phyloP scores from a whole-genome alignment of 768 basidiomycete species.

The Roridomyces roridus region DNA sequence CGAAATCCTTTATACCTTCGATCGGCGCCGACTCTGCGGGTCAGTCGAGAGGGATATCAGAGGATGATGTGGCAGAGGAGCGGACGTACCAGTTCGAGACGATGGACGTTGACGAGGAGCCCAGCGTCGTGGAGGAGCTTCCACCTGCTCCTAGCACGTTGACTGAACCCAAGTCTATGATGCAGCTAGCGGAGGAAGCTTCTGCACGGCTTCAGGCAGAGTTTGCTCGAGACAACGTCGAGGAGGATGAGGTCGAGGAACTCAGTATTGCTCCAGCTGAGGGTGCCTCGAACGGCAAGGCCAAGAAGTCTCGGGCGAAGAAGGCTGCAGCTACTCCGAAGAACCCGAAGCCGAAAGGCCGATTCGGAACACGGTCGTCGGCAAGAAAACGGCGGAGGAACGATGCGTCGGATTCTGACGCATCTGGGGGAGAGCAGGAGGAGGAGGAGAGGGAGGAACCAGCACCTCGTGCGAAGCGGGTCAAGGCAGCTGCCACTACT shows the following conservation, averaged over 20 bases:
- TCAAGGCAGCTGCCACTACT: slow-evolving; percentile 27
- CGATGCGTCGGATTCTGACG: slow-evolving; percentile 30
- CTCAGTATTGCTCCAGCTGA: slow-evolving; percentile 2
- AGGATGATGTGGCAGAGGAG: slow-evolving; percentile 31
- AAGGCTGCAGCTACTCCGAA: slow-evolving; percentile 16
- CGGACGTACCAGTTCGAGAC: slow-evolving; percentile 44
- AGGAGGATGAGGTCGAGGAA: slow-evolving; percentile 3
- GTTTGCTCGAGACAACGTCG: slow-evolving; percentile 15
- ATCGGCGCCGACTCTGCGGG: slow-evolving; percentile 15
- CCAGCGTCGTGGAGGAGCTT: slow-evolving; percentile 32
- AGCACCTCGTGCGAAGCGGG: slow-evolving; percentile 38
- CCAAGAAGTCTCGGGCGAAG: slow-evolving; percentile 16
- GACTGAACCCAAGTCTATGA: slow-evolving; percentile 63
- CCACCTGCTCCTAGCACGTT: background rate
- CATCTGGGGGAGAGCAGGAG: slow-evolving; percentile 24
- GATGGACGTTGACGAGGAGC: slow-evolving; percentile 42
- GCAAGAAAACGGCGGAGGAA: slow-evolving; percentile 28
- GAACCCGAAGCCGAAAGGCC: slow-evolving; percentile 19
- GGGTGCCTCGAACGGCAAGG: slow-evolving; percentile 7
- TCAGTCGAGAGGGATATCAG: slow-evolving; percentile 26
- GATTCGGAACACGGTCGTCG: slow-evolving; percentile 19
- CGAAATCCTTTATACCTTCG: slow-evolving; percentile 44
- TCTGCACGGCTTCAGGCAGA: slow-evolving; percentile 23
- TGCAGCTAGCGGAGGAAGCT: slow-evolving; percentile 61
- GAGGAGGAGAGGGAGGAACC: slow-evolving; percentile 27